Evolutionary conservation across 306 rosid species (phyloP), one percentile per base, ranked within the genome.

Genomic region (Vachellia pachyceras): DNA sequence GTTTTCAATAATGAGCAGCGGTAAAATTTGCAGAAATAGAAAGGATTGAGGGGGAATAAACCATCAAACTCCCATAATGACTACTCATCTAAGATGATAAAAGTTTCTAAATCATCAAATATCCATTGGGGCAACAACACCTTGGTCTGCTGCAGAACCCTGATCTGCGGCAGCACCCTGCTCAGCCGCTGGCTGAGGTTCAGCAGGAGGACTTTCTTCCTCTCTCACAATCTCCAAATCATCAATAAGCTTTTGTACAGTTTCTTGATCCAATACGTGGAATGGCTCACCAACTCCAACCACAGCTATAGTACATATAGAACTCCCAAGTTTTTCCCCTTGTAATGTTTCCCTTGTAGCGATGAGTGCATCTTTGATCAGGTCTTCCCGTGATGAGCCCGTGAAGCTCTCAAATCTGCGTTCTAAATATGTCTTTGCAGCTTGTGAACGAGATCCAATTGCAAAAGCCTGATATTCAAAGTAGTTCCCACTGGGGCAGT

Each of bases 381-480:
- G 90, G 6, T 95, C 97, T 58, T 93, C 97, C 82, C 92, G 60
- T 2, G 95, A 78, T 41, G 97, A 93, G 69, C 83, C 83, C 10
- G 22, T 58, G 84, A 95, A 93, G 81, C 85, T 92, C 50, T 67
- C 85, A 76, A 84, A 95, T 90, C 91, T 91, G 78, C 99, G 95
- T 82, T 95, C 99, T 90, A 95, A 86, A 82, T 93, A 95, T 36
- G 99, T 95, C 90, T 95, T 95, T 63, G 99, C 99, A 77, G 99
- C 99, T 89, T 95, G 99, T 55, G 99, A 95, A 73, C 99, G 97
- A 80, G 99, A 95, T 58, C 99, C 99, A 49, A 95, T 95, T 39
- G 99, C 99, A 80, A 95, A 95, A 45, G 98, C 99, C 84, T 95
- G 98, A 81, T 95, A 95, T 76, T 95, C 99, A 35, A 95, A 95